These are phyloP conservation scores for Penicillium sp. DNA, from an alignment of 2,329 filamentous ascomycete genomes.

Conservation along the genomic window DNA sequence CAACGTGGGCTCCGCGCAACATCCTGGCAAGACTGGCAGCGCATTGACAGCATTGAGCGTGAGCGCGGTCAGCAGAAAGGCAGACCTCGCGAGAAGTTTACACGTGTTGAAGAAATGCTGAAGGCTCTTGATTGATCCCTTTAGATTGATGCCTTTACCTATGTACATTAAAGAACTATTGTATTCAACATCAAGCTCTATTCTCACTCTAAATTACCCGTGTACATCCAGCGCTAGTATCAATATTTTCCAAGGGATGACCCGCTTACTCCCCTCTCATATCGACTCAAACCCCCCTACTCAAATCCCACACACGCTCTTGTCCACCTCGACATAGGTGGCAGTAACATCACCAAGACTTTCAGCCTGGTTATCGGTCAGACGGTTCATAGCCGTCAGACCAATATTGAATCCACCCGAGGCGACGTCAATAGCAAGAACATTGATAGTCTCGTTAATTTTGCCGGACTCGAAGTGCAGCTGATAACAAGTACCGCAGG, in stretches of 20 bases:
- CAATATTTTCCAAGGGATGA: not conserved
- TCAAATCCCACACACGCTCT: conserved; percentile 1
- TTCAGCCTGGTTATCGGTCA: conserved; percentile 50
- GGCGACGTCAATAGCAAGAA: conserved; percentile 51
- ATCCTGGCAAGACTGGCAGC: conserved; percentile 82
- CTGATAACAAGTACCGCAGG: conserved; percentile 56
- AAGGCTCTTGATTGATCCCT: conserved; percentile 33
- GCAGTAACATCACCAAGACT: conserved; percentile 44
- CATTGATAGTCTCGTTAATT: conserved; percentile 45
- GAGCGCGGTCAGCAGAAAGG: conserved; percentile 64
- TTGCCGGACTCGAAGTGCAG: conserved; percentile 46
- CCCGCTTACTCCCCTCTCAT: not conserved
- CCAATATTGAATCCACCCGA: conserved; percentile 52
- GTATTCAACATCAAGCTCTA: not conserved
- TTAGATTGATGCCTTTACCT: conserved; percentile 14
- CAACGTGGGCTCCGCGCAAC: conserved; percentile 62
- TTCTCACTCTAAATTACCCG: not conserved
- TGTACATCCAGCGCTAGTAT: not conserved
- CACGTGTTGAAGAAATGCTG: conserved; percentile 59
- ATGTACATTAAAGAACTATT: conserved; percentile 5
- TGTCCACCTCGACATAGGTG: conserved; percentile 27
- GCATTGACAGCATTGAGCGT: conserved; percentile 77
- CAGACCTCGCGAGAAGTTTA: conserved; percentile 74
- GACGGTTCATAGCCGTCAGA: conserved; percentile 48
- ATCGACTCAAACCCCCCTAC: not conserved